These are phyloP conservation scores for Pseudopediastrum boryanum DNA, from an alignment of 139 green algal genomes.

Conservation along the genomic window DNA sequence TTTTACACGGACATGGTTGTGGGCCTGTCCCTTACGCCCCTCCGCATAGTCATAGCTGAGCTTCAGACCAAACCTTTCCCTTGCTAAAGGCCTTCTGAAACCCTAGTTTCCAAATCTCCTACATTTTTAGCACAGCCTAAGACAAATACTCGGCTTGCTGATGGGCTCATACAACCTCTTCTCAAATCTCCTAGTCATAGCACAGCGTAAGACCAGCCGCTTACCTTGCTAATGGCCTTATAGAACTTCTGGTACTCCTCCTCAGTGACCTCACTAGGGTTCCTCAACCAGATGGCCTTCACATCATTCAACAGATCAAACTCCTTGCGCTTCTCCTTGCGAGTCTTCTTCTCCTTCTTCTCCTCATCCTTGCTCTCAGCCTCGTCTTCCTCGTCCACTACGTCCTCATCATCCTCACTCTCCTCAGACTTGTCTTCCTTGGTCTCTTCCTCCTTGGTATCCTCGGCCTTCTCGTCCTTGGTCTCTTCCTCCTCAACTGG, in stretches of 20 bases:
- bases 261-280: constrained; percentile 81
- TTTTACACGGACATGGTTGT: too few relatives aligned
- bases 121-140: too few relatives aligned
- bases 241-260: constrained; percentile 99
- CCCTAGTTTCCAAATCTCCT: too few relatives aligned
- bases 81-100: too few relatives aligned
- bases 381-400: constrained; percentile 49
- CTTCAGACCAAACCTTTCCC: too few relatives aligned
- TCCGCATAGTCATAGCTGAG: too few relatives aligned
- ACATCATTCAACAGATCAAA: constrained; percentile 96
- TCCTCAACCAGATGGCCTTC: constrained; percentile 93
- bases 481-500: constrained; percentile 60
- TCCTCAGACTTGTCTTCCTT: constrained; percentile 52
- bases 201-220: too few relatives aligned
- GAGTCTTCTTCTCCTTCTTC: constrained; percentile 50
- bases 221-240: constrained; percentile 88
- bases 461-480: constrained; percentile 44
- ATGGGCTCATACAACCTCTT: too few relatives aligned
- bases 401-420: constrained; percentile 51
- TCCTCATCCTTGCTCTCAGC: constrained; percentile 38
- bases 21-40: too few relatives aligned
- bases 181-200: too few relatives aligned
- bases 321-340: constrained; percentile 81
- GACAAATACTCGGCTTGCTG: too few relatives aligned
- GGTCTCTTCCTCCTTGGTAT: constrained; percentile 34